These are phyloP conservation scores for Staphylotrichum longicolle DNA, from an alignment of 495 filamentous ascomycete genomes.

Conservation along the genomic window DNA sequence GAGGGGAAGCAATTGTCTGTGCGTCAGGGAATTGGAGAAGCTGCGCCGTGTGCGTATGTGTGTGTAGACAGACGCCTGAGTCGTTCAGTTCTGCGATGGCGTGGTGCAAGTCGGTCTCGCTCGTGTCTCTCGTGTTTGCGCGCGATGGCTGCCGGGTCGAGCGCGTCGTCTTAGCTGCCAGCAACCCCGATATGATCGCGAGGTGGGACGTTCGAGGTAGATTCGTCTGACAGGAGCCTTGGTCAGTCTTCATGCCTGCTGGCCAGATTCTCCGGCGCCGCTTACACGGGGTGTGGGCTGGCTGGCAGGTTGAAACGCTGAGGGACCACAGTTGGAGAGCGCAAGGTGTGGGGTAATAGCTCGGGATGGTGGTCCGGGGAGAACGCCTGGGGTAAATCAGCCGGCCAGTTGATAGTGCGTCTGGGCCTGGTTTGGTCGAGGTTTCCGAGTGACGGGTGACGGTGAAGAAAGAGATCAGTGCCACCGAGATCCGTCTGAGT, in stretches of 20 bases:
- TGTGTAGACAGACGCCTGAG: not conserved
- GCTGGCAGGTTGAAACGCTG: constrained; percentile 31
- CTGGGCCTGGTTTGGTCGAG: constrained; percentile 15
- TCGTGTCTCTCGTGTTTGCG: no score
- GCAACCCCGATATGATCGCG: constrained; percentile 11
- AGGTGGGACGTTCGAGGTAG: constrained; percentile 25
- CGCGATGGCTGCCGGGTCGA: no score
- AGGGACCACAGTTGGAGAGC: constrained; percentile 24
- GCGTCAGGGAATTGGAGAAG: constrained; percentile 23
- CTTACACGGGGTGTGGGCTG: constrained; percentile 30
- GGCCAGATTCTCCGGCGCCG: constrained; percentile 15
- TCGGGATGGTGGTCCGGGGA: constrained; percentile 10
- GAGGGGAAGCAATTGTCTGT: constrained; percentile 15
- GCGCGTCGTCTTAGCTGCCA: not conserved
- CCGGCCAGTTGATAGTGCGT: constrained; percentile 15
- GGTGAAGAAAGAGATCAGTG: not conserved
- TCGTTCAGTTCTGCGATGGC: no score
- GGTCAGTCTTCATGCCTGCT: constrained; percentile 35
- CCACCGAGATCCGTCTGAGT: not conserved
- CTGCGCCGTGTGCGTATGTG: not conserved
- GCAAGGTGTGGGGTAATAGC: constrained; percentile 26
- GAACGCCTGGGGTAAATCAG: constrained; percentile 5
- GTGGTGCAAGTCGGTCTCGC: no score
- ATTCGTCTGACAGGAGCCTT: constrained; percentile 26
- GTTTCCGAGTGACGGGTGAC: not conserved